Evolutionary conservation across 75 land plant species (phyloP).

Genomic region (Selaginella tamariscina): DNA sequence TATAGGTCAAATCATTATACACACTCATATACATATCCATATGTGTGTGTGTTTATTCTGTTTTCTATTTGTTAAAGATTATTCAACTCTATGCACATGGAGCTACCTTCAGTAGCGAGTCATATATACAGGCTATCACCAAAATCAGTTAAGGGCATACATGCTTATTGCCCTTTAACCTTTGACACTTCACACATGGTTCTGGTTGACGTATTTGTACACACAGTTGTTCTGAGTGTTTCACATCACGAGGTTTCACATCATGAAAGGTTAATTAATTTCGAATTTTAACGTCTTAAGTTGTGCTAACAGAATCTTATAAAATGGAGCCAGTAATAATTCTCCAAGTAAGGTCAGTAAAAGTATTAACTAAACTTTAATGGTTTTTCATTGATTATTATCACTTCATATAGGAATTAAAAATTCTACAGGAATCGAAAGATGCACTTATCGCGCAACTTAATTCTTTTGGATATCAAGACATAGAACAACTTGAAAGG

Average conservation of each 20-base stretch:
- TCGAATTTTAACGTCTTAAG: neutral
- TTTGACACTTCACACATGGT: slow-evolving; percentile 76
- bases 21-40: too few relatives aligned
- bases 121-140: slow-evolving; percentile 76
- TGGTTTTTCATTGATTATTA: too few relatives aligned
- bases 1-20: too few relatives aligned
- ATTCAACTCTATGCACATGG: slow-evolving; percentile 10
- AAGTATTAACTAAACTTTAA: too few relatives aligned
- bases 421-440: neutral
- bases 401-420: too few relatives aligned
- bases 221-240: slow-evolving; percentile 35
- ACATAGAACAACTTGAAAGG: neutral
- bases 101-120: slow-evolving; percentile 37
- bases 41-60: too few relatives aligned
- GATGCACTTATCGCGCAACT: neutral
- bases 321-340: neutral
- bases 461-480: neutral
- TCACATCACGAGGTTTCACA: neutral
- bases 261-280: neutral
- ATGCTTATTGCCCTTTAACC: slow-evolving; percentile 71
- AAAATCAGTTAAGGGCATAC: slow-evolving; percentile 61
- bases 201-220: slow-evolving; percentile 57
- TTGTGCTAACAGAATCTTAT: too few relatives aligned
- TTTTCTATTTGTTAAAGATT: neutral
- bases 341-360: too few relatives aligned